Percentiles rank a stretch among this genome's conserved stretches.
Conservation (phyloP, 1,284 basidiomycete genomes). For the Sporisorium exsertum region DNA sequence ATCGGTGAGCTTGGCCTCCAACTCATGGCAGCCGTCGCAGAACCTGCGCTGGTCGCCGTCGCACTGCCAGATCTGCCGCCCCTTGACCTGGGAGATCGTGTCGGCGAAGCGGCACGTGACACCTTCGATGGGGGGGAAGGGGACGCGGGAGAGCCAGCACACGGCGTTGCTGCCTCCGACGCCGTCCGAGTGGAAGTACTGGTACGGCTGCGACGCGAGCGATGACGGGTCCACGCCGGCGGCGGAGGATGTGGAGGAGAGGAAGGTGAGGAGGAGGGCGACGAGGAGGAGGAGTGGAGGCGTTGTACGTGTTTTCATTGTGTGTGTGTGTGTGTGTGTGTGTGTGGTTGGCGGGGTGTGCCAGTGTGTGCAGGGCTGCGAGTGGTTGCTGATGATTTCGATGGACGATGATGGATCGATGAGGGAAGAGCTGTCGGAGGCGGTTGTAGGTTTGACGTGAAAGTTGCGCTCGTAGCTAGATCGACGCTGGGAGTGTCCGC, state of each 20-base stretch:
- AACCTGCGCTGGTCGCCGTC: conserved; percentile 28
- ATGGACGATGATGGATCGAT: too few relatives aligned
- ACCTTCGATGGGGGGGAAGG: conserved; percentile 30
- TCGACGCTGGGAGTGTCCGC: too few relatives aligned
- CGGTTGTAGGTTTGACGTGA: too few relatives aligned
- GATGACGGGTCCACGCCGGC: conserved; percentile 5
- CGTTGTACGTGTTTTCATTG: neutral
- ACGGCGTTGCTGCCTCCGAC: conserved; percentile 26
- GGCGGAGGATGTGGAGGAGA: neutral
- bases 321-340: neutral
- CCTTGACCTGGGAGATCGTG: conserved; percentile 35
- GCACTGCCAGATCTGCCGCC: conserved; percentile 44
- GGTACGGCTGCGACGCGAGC: conserved; percentile 27
- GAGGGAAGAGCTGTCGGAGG: too few relatives aligned
- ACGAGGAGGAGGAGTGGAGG: conserved; percentile 1
- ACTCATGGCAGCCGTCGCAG: conserved; percentile 33
- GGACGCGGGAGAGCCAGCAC: conserved; percentile 34
- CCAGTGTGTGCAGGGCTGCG: neutral
- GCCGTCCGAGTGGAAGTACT: conserved; percentile 39
- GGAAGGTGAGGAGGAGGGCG: neutral
- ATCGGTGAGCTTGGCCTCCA: conserved; percentile 27
- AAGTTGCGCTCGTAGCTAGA: too few relatives aligned
- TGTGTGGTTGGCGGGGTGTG: neutral
- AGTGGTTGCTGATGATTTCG: too few relatives aligned
- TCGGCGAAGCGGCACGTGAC: conserved; percentile 30